Percentiles rank a stretch among this genome's conserved stretches.
phyloP scores from a whole-genome alignment of 805 yeast species.

The Ogataea parapolymorpha region DNA sequence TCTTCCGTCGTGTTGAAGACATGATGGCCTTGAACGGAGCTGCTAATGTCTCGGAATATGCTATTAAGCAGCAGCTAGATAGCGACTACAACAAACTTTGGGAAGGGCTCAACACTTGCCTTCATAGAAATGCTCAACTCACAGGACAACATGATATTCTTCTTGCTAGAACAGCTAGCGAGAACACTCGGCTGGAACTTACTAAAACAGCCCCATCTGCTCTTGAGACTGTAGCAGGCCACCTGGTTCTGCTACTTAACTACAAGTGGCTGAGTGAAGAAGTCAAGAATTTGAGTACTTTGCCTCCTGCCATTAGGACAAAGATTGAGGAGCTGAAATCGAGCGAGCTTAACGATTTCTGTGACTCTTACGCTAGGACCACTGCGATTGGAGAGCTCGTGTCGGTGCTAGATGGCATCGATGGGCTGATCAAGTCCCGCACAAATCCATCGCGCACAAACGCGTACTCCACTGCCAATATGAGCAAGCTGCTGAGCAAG shows the following conservation, averaged over 20 bases:
- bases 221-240: conserved; percentile 13
- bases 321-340: conserved; percentile 31
- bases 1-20: conserved; percentile 39
- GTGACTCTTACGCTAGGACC: conserved; percentile 41
- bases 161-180: conserved; percentile 7
- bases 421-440: conserved; percentile 42
- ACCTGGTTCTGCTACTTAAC: conserved; percentile 49
- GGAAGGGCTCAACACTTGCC: conserved; percentile 18
- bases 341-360: conserved; percentile 40
- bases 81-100: conserved; percentile 24
- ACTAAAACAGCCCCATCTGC: neutral
- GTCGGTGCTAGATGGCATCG: conserved; percentile 63
- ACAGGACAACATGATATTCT: conserved; percentile 7
- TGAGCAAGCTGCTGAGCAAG: conserved; percentile 53
- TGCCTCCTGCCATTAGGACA: conserved; percentile 22
- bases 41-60: conserved; percentile 11
- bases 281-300: conserved; percentile 26
- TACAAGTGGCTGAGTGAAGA: conserved; percentile 49
- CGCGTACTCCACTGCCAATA: conserved; percentile 57
- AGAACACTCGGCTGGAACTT: conserved; percentile 2
- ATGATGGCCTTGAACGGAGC: conserved; percentile 19
- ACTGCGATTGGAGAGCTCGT: conserved; percentile 64
- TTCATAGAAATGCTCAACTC: conserved; percentile 13
- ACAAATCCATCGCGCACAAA: conserved; percentile 56
- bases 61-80: conserved; percentile 16